phyloP scores from a whole-genome alignment of 2,329 filamentous ascomycete species.

The Juglanconis sp. region DNA sequence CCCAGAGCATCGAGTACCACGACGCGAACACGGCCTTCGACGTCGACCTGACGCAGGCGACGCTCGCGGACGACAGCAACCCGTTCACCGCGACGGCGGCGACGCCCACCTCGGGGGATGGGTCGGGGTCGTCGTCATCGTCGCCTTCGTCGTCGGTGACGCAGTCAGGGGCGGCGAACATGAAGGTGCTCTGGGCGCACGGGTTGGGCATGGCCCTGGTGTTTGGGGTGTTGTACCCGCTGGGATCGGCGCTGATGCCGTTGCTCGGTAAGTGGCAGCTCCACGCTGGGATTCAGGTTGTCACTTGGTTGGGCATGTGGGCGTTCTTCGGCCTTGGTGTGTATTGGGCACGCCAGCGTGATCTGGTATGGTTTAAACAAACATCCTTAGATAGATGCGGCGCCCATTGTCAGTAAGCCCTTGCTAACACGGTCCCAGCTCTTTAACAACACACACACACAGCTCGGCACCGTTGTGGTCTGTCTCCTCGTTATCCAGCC shows the following conservation, averaged over 20 bases:
- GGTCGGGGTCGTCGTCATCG: no score
- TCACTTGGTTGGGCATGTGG: constrained; percentile 57
- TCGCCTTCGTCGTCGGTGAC: constrained; percentile 20
- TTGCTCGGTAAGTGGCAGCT: constrained; percentile 53
- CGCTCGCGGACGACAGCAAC: constrained; percentile 46
- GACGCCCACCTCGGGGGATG: constrained; percentile 1
- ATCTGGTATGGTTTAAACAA: constrained; percentile 32
- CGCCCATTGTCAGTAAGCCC: not conserved
- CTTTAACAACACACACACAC: constrained; percentile 50
- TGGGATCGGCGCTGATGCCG: constrained; percentile 60
- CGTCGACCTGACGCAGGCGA: constrained; percentile 48
- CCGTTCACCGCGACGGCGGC: constrained; percentile 40
- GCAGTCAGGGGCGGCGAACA: constrained; percentile 20
- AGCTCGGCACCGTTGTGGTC: constrained; percentile 54
- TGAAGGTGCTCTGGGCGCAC: constrained; percentile 39
- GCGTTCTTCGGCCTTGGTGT: constrained; percentile 58
- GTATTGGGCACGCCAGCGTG: constrained; percentile 38
- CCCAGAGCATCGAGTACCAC: constrained; percentile 43
- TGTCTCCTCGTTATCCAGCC: constrained; percentile 56
- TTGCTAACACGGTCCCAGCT: constrained; percentile 36
- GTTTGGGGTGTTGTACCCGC: constrained; percentile 56
- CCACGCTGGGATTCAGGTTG: constrained; percentile 55
- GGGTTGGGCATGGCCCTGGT: constrained; percentile 60
- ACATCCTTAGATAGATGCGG: constrained; percentile 25
- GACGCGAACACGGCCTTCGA: constrained; percentile 40